Percentiles rank a stretch among this genome's conserved stretches.
phyloP scores from a whole-genome alignment of 2,329 filamentous ascomycete genomes.

The Xylaria hypoxylon region DNA sequence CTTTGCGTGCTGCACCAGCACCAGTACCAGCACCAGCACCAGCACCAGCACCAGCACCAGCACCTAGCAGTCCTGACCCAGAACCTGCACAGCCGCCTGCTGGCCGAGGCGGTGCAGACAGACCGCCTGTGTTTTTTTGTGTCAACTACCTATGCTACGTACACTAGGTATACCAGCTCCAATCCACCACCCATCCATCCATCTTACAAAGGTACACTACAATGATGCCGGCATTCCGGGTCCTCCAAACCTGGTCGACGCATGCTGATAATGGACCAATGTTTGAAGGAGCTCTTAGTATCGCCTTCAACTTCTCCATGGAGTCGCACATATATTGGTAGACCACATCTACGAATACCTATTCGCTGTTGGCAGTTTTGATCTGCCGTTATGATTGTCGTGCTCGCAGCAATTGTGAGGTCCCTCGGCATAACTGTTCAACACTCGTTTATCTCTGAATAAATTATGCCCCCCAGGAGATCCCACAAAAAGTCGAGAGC shows the following conservation, averaged over 20 bases:
- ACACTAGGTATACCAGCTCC: no score
- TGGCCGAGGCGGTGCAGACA: neutral
- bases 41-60: neutral
- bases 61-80: neutral
- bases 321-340: conserved; percentile 7
- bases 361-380: conserved; percentile 4
- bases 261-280: conserved; percentile 33
- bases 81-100: neutral
- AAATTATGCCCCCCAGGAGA: conserved; percentile 70
- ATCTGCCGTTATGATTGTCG: conserved; percentile 31
- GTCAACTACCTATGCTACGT: neutral
- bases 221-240: conserved; percentile 29
- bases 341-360: neutral
- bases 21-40: neutral
- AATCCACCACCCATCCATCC: neutral
- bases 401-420: conserved; percentile 9
- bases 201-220: neutral
- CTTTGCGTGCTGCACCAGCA: conserved; percentile 15
- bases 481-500: conserved; percentile 78
- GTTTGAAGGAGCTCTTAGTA: conserved; percentile 12
- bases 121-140: conserved; percentile 6
- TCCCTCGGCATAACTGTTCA: conserved; percentile 22
- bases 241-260: conserved; percentile 22
- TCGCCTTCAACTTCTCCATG: conserved; percentile 20
- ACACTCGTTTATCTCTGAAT: conserved; percentile 19